Evolutionary conservation across 441 rosid species (phyloP), one percentile per base, ranked within the genome.

Genomic region (Populus tomentosa): DNA sequence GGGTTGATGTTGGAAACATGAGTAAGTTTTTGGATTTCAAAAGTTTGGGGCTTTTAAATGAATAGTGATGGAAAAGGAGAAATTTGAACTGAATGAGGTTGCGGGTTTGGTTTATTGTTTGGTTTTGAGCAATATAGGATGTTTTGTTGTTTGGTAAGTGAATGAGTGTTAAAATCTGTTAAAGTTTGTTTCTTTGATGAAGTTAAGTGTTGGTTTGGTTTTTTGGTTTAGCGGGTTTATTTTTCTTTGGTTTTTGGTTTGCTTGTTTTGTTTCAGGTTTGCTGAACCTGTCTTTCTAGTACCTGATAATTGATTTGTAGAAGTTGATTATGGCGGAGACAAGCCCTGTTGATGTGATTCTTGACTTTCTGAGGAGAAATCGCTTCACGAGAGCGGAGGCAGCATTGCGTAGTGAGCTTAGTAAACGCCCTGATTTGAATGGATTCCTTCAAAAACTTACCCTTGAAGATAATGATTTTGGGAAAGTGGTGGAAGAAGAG

Each of bases 321-420:
- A 70, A 59, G 81, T 80, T 78, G 73, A 84, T 35, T 67, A 93
- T 95, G 98, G 92, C 85, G 69, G 94, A 92, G 76, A 66, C 86
- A 38, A 74, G 89, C 80, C 86, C 95, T 8, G 83, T 92, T 42
- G 95, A 93, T 61, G 87, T 86, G 79, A 88, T 95, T 84, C 83
- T 95, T 75, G 94, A 92, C 26, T 95, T 90, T 84, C 77, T 95
- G 84, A 80, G 87, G 86, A 89, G 77, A 78, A 90, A 95, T 85
- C 88, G 75, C 59, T 92, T 95, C 80, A 86, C 89, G 4, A 86
- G 92, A 88, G 98, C 99, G 64, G 99, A 95, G 92, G 94, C 94
- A 76, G 99, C 99, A 73, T 82, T 95, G 81, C 90, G 88, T 67
- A 83, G 91, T 78, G 99, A 93, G 89, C 91, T 95, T 5, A 78